Conservation (phyloP, 1,139 yeast species). For the Lodderomyces pseudojiufengensis region DNA sequence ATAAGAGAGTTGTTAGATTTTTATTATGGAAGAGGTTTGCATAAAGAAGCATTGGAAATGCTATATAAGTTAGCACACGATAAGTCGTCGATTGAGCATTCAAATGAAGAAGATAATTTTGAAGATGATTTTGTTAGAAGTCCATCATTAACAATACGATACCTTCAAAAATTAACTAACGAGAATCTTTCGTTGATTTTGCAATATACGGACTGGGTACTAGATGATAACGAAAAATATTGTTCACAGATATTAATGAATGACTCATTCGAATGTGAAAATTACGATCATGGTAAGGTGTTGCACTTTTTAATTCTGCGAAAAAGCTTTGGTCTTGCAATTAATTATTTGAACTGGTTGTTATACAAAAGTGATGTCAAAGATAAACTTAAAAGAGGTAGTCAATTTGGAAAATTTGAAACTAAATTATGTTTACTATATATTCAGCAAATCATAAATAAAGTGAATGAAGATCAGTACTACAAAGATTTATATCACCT, state of each 20-base stretch:
- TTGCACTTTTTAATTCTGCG: slow-evolving; percentile 40
- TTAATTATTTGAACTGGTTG: slow-evolving; percentile 61
- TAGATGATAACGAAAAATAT: slow-evolving; percentile 28
- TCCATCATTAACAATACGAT: slow-evolving; percentile 54
- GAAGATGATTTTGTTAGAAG: slow-evolving; percentile 33
- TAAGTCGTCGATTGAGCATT: slow-evolving; percentile 18
- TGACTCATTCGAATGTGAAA: slow-evolving; percentile 59
- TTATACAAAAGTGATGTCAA: slow-evolving; percentile 44
- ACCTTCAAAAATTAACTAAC: slow-evolving; percentile 59
- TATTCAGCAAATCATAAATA: slow-evolving; percentile 30
- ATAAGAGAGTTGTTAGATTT: slow-evolving; percentile 76
- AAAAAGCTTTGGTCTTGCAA: slow-evolving; percentile 32
- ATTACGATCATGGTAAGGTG: slow-evolving; percentile 53
- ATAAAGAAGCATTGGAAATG: slow-evolving; percentile 64
- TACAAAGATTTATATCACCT: slow-evolving; percentile 37
- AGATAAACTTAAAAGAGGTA: slow-evolving; percentile 31
- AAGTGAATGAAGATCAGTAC: slow-evolving; percentile 12
- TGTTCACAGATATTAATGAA: slow-evolving; percentile 58
- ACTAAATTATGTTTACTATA: slow-evolving; percentile 59
- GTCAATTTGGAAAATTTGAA: slow-evolving; percentile 31
- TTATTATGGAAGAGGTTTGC: slow-evolving; percentile 60
- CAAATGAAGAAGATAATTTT: slow-evolving; percentile 13
- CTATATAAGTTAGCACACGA: slow-evolving; percentile 39
- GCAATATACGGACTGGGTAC: slow-evolving; percentile 55
- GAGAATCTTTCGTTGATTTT: slow-evolving; percentile 53